phyloP scores from a whole-genome alignment of 2,329 filamentous ascomycete species.

The Fusarium sp. region DNA sequence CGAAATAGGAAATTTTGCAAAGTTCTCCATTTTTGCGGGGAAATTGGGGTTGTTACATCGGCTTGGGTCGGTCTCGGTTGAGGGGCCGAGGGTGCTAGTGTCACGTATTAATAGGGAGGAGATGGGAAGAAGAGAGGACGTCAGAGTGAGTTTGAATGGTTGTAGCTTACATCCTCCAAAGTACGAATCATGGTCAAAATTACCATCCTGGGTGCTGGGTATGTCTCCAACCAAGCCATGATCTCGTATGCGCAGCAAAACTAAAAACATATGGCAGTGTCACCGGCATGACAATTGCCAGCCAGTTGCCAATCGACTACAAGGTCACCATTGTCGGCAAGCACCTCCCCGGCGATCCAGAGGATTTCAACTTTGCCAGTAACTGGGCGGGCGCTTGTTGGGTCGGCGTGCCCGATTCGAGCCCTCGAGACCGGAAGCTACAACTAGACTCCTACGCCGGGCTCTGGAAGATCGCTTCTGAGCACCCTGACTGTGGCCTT shows the following conservation, averaged over 20 bases:
- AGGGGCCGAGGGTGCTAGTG: not conserved
- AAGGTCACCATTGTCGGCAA: not conserved
- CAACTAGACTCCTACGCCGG: conserved; percentile 1
- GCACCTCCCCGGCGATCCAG: not conserved
- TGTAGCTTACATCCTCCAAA: not conserved
- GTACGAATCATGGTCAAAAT: not conserved
- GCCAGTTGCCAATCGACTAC: not conserved
- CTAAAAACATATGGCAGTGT: not conserved
- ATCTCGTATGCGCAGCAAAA: not conserved
- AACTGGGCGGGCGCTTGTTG: not conserved
- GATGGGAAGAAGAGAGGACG: not conserved
- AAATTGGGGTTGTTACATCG: not conserved
- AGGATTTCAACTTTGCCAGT: conserved; percentile 1
- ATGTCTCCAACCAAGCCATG: not conserved
- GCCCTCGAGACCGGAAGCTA: not conserved
- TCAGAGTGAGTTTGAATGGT: not conserved
- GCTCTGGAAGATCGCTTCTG: not conserved
- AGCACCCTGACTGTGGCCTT: conserved; percentile 4
- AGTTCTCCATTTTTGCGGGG: not conserved
- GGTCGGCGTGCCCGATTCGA: not conserved
- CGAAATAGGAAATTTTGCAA: not conserved
- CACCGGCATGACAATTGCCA: not conserved
- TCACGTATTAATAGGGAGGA: not conserved
- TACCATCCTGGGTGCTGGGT: not conserved
- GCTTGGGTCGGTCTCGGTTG: not conserved